Base-by-base conservation (phyloP, 2,329 filamentous ascomycete species). In the Sarocladium brachiariae region DNA sequence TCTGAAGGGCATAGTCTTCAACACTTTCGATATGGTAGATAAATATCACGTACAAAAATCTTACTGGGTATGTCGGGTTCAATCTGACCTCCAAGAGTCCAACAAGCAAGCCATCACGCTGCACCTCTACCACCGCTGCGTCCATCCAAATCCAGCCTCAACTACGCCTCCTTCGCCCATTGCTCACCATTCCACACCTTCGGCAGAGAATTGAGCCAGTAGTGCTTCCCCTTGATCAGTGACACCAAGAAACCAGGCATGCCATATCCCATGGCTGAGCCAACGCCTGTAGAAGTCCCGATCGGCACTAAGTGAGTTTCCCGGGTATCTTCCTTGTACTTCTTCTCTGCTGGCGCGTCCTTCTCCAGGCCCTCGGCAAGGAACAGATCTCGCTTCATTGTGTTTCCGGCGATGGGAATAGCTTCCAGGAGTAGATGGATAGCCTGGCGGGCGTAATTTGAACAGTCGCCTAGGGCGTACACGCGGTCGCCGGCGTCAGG, bases 111-210 rank as follows among this genome's bases (percentile, higher is more conserved):
- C n/a, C 16, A n/a, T 39, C 16, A 19, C 18, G 10, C 35, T 19
- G 16, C n/a, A 8, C 10, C 16, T n/a, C 18, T 16, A 39, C 7
- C 16, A 13, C 13, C n/a, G 4, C 13, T 9, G 5, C 7, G 7
- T 7, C 6, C 33, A 14, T 35, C 27, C 27, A 30, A 18, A 35
- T 35, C n/a, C 33, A 35, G 5, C 14, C 6, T 21, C 21, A n/a
- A 30, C 21, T 13, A 39, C 4, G 56, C 54, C 56, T 72, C 69
- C 57, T 75, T 76, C 8, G 59, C 63, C 73, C 73, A 79, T 46
- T 76, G 71, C 51, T 71, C 71, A 14, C 75, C 76, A 60, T 61
- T 75, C 76, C 75, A 79, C 13, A 77, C 51, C 3, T 56, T 57
- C 1, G 61, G 69, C 1, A 70, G 73, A 9, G 71, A 76, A 70